phyloP scores from a whole-genome alignment of 345 rosid genomes.

The Eucalyptus microcorys region DNA sequence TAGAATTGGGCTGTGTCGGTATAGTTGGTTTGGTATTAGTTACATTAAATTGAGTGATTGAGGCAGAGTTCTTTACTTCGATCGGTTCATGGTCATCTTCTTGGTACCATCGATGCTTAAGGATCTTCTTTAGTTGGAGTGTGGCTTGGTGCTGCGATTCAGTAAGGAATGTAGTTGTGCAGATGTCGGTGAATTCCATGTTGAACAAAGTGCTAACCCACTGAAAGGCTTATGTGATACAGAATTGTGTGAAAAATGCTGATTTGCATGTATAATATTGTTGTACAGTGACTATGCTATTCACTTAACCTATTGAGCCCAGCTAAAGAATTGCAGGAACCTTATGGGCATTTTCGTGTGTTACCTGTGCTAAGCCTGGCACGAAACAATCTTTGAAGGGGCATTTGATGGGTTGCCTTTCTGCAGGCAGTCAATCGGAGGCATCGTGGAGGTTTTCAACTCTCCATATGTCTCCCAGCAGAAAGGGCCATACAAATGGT shows the following conservation, averaged over 20 bases:
- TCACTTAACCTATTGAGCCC: background rate
- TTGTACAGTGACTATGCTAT: background rate
- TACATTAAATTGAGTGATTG: background rate
- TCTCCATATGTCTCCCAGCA: slow-evolving; percentile 71
- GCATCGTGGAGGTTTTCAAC: slow-evolving; percentile 28
- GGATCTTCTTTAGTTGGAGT: background rate
- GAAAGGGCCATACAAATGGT: slow-evolving; percentile 25
- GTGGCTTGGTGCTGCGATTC: background rate
- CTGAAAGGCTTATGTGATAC: background rate
- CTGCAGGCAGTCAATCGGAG: slow-evolving; percentile 49
- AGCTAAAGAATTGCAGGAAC: background rate
- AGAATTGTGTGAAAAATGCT: background rate
- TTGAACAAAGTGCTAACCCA: background rate
- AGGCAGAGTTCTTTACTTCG: background rate
- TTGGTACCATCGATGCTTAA: background rate
- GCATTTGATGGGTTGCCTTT: slow-evolving; percentile 18
- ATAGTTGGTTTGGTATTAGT: background rate
- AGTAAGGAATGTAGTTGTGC: background rate
- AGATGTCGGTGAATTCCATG: background rate
- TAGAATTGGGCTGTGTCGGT: background rate
- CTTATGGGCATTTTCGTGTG: background rate
- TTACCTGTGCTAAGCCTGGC: slow-evolving; percentile 7
- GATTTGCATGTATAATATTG: background rate
- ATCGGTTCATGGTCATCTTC: background rate
- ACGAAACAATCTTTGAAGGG: slow-evolving; percentile 12